Evolutionary conservation across 805 yeast species (phyloP).

Genomic region (Lachancea mirantina): DNA sequence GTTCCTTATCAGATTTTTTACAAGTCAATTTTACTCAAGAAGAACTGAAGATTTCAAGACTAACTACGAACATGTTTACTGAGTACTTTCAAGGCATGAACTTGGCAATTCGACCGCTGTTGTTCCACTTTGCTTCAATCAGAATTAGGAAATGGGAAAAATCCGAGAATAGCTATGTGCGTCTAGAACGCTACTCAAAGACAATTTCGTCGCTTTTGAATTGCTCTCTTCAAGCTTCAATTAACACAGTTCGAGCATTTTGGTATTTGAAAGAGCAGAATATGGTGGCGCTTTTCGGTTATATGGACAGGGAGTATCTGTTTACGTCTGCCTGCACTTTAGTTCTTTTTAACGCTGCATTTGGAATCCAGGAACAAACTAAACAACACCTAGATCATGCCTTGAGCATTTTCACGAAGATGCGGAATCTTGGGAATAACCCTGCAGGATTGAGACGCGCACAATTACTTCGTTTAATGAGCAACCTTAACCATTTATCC

Average conservation of each 20-base stretch:
- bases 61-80: conserved; percentile 68
- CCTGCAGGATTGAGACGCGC: conserved; percentile 73
- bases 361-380: conserved; percentile 76
- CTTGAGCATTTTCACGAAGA: conserved; percentile 56
- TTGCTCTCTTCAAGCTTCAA: conserved; percentile 74
- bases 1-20: conserved; percentile 53
- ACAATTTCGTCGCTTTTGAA: conserved; percentile 62
- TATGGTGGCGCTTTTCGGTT: conserved; percentile 80
- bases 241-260: conserved; percentile 62
- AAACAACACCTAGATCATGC: conserved; percentile 68
- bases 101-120: conserved; percentile 66
- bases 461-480: conserved; percentile 57
- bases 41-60: conserved; percentile 50
- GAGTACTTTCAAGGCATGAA: conserved; percentile 81
- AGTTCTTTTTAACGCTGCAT: conserved; percentile 66
- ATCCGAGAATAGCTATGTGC: conserved; percentile 45
- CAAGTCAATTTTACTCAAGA: conserved; percentile 54
- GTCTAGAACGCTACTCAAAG: conserved; percentile 59
- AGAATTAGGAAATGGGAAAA: conserved; percentile 47
- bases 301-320: conserved; percentile 79
- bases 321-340: conserved; percentile 72
- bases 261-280: conserved; percentile 72
- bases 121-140: conserved; percentile 68
- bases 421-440: conserved; percentile 71
- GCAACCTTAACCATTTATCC: conserved; percentile 62